Conservation (phyloP, 192 early-diverging fungal genomes). For the Coemansia sp. region DNA sequence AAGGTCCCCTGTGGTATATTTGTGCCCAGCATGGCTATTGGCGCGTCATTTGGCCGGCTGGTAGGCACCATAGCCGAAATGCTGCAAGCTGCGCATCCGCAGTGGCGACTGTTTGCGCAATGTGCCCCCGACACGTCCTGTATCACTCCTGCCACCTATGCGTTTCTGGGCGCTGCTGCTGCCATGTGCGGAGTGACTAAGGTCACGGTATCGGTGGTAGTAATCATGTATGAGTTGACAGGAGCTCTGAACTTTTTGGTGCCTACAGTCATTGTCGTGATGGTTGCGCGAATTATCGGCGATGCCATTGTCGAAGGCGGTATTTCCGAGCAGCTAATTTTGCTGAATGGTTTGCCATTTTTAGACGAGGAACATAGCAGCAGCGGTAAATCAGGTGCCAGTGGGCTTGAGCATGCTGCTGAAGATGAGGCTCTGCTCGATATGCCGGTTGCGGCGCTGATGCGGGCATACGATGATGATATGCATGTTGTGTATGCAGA, state of each 20-base stretch:
- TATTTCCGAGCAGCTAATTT: conserved; percentile 76
- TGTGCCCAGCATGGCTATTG: conserved; percentile 93
- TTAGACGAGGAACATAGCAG: conserved; percentile 67
- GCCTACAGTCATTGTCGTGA: conserved; percentile 72
- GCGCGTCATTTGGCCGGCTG: conserved; percentile 86
- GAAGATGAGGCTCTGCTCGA: conserved; percentile 36
- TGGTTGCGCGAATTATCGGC: conserved; percentile 73
- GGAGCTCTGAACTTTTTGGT: conserved; percentile 89
- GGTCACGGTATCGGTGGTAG: conserved; percentile 84
- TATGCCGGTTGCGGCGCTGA: conserved; percentile 53
- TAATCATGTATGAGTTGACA: conserved; percentile 99
- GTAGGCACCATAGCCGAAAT: conserved; percentile 79
- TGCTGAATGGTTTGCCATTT: conserved; percentile 74
- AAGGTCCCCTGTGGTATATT: conserved; percentile 87
- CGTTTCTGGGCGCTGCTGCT: conserved; percentile 90
- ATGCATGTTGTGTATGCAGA: conserved; percentile 58
- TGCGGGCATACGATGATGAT: conserved; percentile 38
- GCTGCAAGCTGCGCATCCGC: conserved; percentile 62
- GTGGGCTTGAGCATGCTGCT: conserved; percentile 59
- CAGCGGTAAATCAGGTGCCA: too few relatives aligned
- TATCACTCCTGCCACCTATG: conserved; percentile 93
- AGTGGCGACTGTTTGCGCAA: conserved; percentile 66
- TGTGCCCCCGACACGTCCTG: conserved; percentile 79
- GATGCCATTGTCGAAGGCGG: conserved; percentile 72
- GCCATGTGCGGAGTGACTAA: conserved; percentile 82